phyloP scores from a whole-genome alignment of 192 early-diverging fungal genomes.

The Coemansia sp. region DNA sequence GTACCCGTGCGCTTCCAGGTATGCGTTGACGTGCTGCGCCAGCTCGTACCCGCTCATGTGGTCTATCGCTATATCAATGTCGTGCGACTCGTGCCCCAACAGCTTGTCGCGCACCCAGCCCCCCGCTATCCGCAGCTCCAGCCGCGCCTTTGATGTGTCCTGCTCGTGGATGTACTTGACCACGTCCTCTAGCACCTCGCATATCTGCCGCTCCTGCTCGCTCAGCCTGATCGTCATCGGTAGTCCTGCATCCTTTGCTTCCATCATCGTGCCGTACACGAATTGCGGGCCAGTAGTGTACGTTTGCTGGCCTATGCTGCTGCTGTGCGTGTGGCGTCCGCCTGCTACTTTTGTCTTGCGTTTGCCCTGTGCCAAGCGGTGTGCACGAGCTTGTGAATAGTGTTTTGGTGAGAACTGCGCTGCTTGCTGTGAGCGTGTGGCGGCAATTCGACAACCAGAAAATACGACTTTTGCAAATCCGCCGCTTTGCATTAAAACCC shows the following conservation, averaged over 20 bases:
- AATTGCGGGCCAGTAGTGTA: not conserved
- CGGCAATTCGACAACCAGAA: not conserved
- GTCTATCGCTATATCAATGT: slow-evolving; percentile 95
- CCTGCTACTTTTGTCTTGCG: not conserved
- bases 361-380: not conserved
- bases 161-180: slow-evolving; percentile 58
- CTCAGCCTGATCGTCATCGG: slow-evolving; percentile 59
- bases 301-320: not conserved
- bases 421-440: not conserved
- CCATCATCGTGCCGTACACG: not conserved
- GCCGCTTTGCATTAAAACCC: not conserved
- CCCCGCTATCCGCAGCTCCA: slow-evolving; percentile 86
- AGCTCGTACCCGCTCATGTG: slow-evolving; percentile 92
- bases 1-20: slow-evolving; percentile 68
- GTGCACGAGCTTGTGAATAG: not conserved
- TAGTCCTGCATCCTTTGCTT: not conserved
- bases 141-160: slow-evolving; percentile 57
- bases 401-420: not conserved
- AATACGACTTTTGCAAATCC: not conserved
- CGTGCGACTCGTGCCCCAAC: slow-evolving; percentile 82
- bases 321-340: not conserved
- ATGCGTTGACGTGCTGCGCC: slow-evolving; percentile 61
- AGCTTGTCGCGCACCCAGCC: slow-evolving; percentile 99
- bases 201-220: slow-evolving; percentile 67
- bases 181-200: slow-evolving; percentile 64